A percentile compares a stretch with the other conserved stretches of the same genome.
phyloP scores from a whole-genome alignment of 2,329 filamentous ascomycete species.

The Plenodomus tracheiphilus region DNA sequence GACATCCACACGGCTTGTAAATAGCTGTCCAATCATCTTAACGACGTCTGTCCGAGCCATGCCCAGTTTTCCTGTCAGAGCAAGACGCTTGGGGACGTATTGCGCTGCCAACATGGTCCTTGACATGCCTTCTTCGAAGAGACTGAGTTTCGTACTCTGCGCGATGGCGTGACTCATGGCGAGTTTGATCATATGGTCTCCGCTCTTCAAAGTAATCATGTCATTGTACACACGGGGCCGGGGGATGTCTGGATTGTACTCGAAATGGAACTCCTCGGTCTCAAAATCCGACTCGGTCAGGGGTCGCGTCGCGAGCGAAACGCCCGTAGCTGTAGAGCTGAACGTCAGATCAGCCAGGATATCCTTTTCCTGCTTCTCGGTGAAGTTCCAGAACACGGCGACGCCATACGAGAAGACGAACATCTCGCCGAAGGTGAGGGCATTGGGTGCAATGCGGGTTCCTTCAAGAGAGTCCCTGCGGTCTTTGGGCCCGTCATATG shows the following conservation, averaged over 20 bases:
- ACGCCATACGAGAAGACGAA: constrained; percentile 98
- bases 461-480: constrained; percentile 23
- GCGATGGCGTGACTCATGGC: constrained; percentile 97
- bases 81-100: constrained; percentile 85
- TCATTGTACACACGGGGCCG: constrained; percentile 95
- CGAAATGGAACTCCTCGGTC: constrained; percentile 97
- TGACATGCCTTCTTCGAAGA: constrained; percentile 95
- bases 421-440: constrained; percentile 86
- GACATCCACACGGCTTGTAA: constrained; percentile 93
- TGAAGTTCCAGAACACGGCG: constrained; percentile 99
- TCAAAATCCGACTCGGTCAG: constrained; percentile 90
- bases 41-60: constrained; percentile 93
- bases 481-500: constrained; percentile 20
- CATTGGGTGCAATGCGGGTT: constrained; percentile 65
- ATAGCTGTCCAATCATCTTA: constrained; percentile 84
- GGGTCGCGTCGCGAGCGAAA: constrained; percentile 75
- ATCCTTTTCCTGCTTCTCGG: constrained; percentile 92
- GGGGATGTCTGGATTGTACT: constrained; percentile 85
- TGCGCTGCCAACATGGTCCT: constrained; percentile 92
- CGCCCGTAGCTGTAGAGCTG: constrained; percentile 67
- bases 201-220: constrained; percentile 94
- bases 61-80: constrained; percentile 84
- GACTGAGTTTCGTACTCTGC: constrained; percentile 93
- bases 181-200: constrained; percentile 98
- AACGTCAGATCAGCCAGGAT: constrained; percentile 94